Evolutionary conservation across 1,284 basidiomycete genomes (phyloP).

Genomic region (Moniliella sp.): DNA sequence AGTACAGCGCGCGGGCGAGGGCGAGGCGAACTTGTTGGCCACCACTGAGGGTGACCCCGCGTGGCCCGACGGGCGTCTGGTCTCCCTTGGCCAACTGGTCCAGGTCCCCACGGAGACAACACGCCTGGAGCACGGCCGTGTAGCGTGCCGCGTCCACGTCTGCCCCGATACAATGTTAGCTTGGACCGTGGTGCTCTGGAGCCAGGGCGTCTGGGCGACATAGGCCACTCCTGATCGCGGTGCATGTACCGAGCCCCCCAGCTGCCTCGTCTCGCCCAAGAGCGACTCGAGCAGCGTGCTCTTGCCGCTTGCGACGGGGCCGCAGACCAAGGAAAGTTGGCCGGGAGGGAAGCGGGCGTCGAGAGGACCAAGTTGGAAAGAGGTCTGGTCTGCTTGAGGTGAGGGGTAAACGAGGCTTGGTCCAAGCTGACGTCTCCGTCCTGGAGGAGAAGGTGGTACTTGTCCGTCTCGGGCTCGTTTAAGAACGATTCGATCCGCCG

Average conservation of each 20-base stretch:
- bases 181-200: conserved; percentile 3
- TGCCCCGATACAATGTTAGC: conserved; percentile 1
- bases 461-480: too few species aligned
- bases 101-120: conserved; percentile 1
- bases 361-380: too few species aligned
- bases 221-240: conserved; percentile 6
- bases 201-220: conserved; percentile 8
- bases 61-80: conserved; percentile 1
- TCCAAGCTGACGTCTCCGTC: too few species aligned
- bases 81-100: conserved; percentile 1
- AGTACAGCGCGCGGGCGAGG: conserved; percentile 5
- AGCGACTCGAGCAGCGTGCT: conserved; percentile 4
- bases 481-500: too few species aligned
- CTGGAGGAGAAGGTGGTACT: too few species aligned
- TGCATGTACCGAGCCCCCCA: not conserved
- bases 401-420: too few species aligned
- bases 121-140: not conserved
- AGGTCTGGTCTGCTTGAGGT: too few species aligned
- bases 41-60: conserved; percentile 5
- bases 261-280: conserved; percentile 2
- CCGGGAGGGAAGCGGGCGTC: too few species aligned
- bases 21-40: conserved; percentile 19
- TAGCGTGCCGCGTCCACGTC: not conserved
- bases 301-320: conserved; percentile 7
- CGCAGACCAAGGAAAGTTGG: too few species aligned